Conservation (phyloP, 2,329 filamentous ascomycete genomes). For the Paracamarosporium sp. region DNA sequence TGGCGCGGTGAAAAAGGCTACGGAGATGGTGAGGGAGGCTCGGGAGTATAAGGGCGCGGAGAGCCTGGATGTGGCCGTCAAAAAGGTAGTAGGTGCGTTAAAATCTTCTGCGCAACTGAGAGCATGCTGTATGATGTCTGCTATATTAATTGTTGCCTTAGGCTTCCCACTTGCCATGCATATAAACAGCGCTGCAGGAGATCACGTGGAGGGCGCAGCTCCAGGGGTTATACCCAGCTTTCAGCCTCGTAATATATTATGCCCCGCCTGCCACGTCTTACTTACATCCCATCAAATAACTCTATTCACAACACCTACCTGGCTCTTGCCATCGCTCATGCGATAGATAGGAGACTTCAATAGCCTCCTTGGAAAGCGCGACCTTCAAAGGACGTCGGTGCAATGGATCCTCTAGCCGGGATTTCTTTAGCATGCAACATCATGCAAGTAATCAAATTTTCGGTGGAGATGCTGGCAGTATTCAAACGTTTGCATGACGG, state of each 20-base stretch:
- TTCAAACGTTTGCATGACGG: neutral
- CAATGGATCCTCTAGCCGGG: constrained; percentile 7
- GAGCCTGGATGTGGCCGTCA: constrained; percentile 22
- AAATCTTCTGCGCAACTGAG: too few relatives aligned
- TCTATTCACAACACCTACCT: neutral
- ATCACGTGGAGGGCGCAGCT: neutral
- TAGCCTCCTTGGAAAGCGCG: neutral
- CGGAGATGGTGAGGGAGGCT: constrained; percentile 7
- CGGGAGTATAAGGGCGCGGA: constrained; percentile 25
- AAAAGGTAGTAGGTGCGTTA: constrained; percentile 17
- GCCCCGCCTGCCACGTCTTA: neutral
- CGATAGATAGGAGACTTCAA: neutral
- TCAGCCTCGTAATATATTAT: neutral
- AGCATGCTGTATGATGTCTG: neutral
- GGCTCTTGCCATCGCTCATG: neutral
- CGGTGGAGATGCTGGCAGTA: neutral
- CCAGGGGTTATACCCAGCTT: neutral
- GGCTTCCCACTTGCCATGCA: too few relatives aligned
- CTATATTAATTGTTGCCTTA: too few relatives aligned
- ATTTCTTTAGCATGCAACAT: constrained; percentile 4
- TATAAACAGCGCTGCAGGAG: neutral
- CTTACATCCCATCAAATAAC: neutral
- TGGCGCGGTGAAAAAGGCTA: constrained; percentile 18
- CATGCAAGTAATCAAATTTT: constrained; percentile 6
- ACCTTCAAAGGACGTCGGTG: neutral